Percentiles rank a stretch among this genome's conserved stretches.
These are phyloP conservation scores for Nicotiana rustica DNA, from an alignment of 305 asterid genomes.

Conservation along the genomic window DNA sequence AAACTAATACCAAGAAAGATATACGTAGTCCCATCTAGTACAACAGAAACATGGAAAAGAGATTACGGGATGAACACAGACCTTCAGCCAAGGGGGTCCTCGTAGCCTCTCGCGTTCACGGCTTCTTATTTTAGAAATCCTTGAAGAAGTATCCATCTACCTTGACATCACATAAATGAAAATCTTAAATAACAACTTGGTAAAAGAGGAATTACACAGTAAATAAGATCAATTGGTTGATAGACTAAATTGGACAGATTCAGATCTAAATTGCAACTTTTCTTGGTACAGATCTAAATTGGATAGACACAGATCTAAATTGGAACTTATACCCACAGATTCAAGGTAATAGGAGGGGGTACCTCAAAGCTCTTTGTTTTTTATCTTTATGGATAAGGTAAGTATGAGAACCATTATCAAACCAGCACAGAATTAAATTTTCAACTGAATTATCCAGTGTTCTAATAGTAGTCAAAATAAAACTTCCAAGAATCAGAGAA, in stretches of 20 bases:
- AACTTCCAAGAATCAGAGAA: neutral
- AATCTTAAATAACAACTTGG: constrained; percentile 42
- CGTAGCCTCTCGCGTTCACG: constrained; percentile 94
- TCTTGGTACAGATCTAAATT: neutral
- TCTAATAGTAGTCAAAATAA: neutral
- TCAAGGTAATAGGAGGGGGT: constrained; percentile 23
- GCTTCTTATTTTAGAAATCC: constrained; percentile 89
- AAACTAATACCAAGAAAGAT: neutral
- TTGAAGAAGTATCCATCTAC: constrained; percentile 98
- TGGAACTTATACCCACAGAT: constrained; percentile 1
- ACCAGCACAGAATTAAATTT: neutral
- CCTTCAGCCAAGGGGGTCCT: constrained; percentile 99
- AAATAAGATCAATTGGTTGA: neutral
- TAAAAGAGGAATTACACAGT: constrained; percentile 38
- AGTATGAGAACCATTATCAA: constrained; percentile 11
- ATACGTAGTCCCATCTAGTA: neutral
- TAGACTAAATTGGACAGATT: neutral
- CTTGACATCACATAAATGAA: constrained; percentile 58
- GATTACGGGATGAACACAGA: constrained; percentile 40
- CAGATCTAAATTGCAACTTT: constrained; percentile 11
- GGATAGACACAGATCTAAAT: neutral
- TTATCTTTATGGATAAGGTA: neutral
- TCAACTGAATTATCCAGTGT: neutral
- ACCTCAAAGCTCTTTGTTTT: neutral
- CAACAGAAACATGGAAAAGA: constrained; percentile 18